Percentiles rank a stretch among this genome's conserved stretches.
These are phyloP conservation scores for Trametes cingulata DNA, from an alignment of 768 basidiomycete genomes.

Conservation along the genomic window DNA sequence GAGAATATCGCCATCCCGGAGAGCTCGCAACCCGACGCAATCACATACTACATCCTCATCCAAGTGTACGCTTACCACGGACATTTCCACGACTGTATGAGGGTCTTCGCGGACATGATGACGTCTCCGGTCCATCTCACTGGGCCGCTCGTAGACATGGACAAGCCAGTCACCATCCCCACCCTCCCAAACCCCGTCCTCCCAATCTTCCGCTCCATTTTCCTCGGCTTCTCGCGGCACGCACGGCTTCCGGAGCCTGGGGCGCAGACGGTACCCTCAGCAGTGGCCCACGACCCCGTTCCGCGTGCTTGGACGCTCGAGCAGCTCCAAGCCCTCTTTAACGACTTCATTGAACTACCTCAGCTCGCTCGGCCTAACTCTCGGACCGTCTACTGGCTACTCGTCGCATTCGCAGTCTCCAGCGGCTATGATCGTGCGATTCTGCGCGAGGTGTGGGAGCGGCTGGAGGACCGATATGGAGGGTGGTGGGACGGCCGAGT, in stretches of 20 bases:
- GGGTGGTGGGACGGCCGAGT: slow-evolving; percentile 47
- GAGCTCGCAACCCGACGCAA: slow-evolving; percentile 53
- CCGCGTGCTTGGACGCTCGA: slow-evolving; percentile 51
- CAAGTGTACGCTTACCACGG: slow-evolving; percentile 75
- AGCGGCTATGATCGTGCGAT: slow-evolving; percentile 50
- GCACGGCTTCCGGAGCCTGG: slow-evolving; percentile 27
- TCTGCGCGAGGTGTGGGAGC: slow-evolving; percentile 57
- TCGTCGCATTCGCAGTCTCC: slow-evolving; percentile 64
- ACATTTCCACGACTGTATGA: slow-evolving; percentile 54
- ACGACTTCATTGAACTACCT: slow-evolving; percentile 62
- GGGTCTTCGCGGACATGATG: slow-evolving; percentile 69
- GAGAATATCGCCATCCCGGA: slow-evolving; percentile 47
- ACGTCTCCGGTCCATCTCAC: slow-evolving; percentile 37
- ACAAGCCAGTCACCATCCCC: slow-evolving; percentile 31
- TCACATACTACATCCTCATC: slow-evolving; percentile 69
- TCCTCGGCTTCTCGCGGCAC: slow-evolving; percentile 72
- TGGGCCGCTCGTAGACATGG: slow-evolving; percentile 25
- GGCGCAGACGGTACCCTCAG: background rate
- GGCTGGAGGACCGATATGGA: slow-evolving; percentile 57
- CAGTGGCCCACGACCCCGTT: background rate
- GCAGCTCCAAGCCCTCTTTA: slow-evolving; percentile 58
- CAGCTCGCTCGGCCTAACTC: slow-evolving; percentile 43
- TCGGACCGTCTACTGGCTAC: slow-evolving; percentile 62
- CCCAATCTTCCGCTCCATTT: slow-evolving; percentile 66
- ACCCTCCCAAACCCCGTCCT: slow-evolving; percentile 44